Conservation (phyloP, 345 rosid genomes). For the Eucalyptus pumila region DNA sequence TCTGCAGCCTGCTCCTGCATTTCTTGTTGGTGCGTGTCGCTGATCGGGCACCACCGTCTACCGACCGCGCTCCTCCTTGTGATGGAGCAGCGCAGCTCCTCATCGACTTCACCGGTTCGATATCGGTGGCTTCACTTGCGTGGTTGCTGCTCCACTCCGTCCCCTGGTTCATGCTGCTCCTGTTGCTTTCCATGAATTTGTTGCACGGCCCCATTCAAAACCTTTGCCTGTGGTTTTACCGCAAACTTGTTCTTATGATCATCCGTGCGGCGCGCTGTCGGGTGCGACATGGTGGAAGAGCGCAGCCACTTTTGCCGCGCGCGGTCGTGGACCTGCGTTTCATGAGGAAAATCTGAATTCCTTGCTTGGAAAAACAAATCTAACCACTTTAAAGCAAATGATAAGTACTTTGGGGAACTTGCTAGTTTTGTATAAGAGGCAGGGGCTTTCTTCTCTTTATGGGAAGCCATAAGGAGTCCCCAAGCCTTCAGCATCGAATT, state of each 20-base stretch:
- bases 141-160: not conserved
- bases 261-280: fast-evolving
- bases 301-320: not conserved
- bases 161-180: not conserved
- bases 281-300: fast-evolving
- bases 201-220: not conserved
- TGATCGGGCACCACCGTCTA: not conserved
- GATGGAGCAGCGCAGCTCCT: not conserved
- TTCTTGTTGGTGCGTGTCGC: not conserved
- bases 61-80: fast-evolving
- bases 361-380: not conserved
- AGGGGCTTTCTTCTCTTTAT: not conserved
- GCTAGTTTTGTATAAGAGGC: not conserved
- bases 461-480: not conserved
- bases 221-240: not conserved
- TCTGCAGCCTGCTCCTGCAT: not conserved
- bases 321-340: not conserved
- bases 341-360: fast-evolving
- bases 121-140: not conserved
- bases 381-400: not conserved
- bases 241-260: not conserved
- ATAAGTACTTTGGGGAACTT: not conserved
- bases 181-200: not conserved
- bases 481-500: not conserved
- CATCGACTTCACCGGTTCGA: fast-evolving